Percentiles rank a stretch among this genome's conserved stretches.
Evolutionary conservation across 805 yeast species (phyloP).

Genomic region (Yarrowia keelungensis): DNA sequence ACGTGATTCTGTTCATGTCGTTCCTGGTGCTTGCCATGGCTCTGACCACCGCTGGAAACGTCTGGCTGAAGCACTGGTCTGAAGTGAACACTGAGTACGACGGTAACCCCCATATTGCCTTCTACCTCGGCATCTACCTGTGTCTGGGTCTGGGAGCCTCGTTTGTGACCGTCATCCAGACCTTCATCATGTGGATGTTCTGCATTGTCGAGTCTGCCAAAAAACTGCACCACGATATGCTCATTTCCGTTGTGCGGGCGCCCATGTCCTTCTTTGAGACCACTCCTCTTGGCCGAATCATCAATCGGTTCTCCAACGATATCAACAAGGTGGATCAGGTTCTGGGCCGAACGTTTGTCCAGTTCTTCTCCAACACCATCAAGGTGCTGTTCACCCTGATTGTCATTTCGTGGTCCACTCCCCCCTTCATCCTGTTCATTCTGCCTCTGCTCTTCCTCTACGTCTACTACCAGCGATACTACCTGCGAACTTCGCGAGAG

Average conservation of each 20-base stretch:
- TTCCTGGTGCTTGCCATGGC: slow-evolving; percentile 66
- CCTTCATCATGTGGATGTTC: slow-evolving; percentile 74
- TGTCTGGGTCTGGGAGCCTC: slow-evolving; percentile 75
- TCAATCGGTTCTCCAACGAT: slow-evolving; percentile 91
- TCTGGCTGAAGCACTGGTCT: slow-evolving; percentile 98
- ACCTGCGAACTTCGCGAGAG: slow-evolving; percentile 76
- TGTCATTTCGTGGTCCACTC: slow-evolving; percentile 86
- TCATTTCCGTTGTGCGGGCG: slow-evolving; percentile 74
- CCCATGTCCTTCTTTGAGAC: slow-evolving; percentile 97
- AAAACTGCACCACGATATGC: slow-evolving; percentile 74
- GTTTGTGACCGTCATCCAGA: slow-evolving; percentile 65
- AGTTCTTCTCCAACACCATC: slow-evolving; percentile 52
- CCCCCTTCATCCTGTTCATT: slow-evolving; percentile 79
- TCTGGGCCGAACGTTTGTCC: slow-evolving; percentile 54
- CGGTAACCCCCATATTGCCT: slow-evolving; percentile 72
- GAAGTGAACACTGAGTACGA: slow-evolving; percentile 79
- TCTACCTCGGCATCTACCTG: slow-evolving; percentile 77
- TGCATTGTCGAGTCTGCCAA: slow-evolving; percentile 86
- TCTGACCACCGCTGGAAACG: slow-evolving; percentile 70
- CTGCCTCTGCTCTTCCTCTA: slow-evolving; percentile 71
- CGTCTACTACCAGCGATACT: slow-evolving; percentile 72
- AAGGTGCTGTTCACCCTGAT: slow-evolving; percentile 67
- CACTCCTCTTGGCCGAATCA: slow-evolving; percentile 90
- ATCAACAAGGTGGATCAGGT: slow-evolving; percentile 87
- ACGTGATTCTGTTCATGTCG: slow-evolving; percentile 64